Evolutionary conservation across 1,139 yeast species (phyloP).

Genomic region (Yamadazyma oceani): DNA sequence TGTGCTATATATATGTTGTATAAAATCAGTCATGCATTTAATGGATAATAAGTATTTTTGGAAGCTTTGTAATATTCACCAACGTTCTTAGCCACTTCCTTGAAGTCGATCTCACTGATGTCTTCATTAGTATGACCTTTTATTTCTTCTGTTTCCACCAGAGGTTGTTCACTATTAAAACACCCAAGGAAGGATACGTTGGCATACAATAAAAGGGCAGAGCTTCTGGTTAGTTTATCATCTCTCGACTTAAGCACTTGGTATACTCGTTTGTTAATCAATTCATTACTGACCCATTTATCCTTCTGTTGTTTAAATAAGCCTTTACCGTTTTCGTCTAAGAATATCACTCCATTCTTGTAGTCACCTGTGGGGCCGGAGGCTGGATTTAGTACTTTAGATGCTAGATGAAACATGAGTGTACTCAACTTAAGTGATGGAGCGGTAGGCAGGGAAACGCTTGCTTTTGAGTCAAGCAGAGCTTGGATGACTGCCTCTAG

Average conservation of each 20-base stretch:
- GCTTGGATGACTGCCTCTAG: conserved; percentile 15
- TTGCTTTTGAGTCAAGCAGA: conserved; percentile 4
- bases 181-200: conserved; percentile 10
- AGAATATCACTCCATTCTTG: conserved; percentile 22
- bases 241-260: not conserved
- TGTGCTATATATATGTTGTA: no score
- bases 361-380: conserved; percentile 12
- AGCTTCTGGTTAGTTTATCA: conserved; percentile 1
- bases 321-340: conserved; percentile 16
- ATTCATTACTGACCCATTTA: conserved; percentile 21
- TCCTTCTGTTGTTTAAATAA: conserved; percentile 27
- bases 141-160: conserved; percentile 9
- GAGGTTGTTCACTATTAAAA: conserved; percentile 4
- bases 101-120: conserved; percentile 17
- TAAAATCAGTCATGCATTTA: conserved; percentile 16
- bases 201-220: conserved; percentile 8
- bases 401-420: conserved; percentile 23
- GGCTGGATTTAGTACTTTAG: conserved; percentile 16
- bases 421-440: conserved; percentile 27
- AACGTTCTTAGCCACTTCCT: conserved; percentile 23
- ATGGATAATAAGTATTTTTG: conserved; percentile 34
- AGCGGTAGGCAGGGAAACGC: conserved; percentile 19
- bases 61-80: conserved; percentile 32
- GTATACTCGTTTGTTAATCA: conserved; percentile 6
- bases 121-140: conserved; percentile 6